phyloP scores from a whole-genome alignment of 306 rosid species.

The Fragaria vesca region DNA sequence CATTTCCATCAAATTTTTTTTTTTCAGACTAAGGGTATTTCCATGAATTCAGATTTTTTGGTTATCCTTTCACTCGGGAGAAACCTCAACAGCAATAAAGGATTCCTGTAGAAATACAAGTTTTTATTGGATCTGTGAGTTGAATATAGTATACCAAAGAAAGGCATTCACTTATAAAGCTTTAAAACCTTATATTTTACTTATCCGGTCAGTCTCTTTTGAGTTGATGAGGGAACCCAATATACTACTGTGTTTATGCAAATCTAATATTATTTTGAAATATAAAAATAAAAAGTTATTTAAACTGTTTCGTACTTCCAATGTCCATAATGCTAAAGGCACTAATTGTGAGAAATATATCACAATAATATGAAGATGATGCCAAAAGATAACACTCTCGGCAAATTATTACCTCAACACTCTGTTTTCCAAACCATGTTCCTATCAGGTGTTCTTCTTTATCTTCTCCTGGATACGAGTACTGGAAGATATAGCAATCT shows the following conservation, averaged over 20 bases:
- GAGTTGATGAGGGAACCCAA: background rate
- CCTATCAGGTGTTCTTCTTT: slow-evolving; percentile 82
- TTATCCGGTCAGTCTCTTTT: background rate
- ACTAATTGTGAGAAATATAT: background rate
- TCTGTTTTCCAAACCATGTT: slow-evolving; percentile 87
- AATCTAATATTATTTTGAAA: background rate
- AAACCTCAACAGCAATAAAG: background rate
- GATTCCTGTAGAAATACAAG: background rate
- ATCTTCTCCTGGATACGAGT: slow-evolving; percentile 92
- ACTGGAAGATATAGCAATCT: slow-evolving; percentile 88
- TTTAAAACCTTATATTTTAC: background rate
- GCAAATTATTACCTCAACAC: slow-evolving; percentile 74
- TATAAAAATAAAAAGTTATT: too few relatives aligned
- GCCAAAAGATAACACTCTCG: slow-evolving; percentile 12
- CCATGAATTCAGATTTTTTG: too few relatives aligned
- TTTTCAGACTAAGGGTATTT: background rate
- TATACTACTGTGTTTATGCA: background rate
- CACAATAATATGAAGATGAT: background rate
- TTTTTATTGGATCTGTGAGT: background rate
- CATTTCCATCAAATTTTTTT: too few relatives aligned
- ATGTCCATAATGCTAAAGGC: background rate
- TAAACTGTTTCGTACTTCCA: background rate
- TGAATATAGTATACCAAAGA: background rate
- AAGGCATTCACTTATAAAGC: background rate
- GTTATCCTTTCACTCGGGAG: background rate